Base-by-base conservation (phyloP, 1,284 basidiomycete species). In the Apiotrichum veenhuisii region DNA sequence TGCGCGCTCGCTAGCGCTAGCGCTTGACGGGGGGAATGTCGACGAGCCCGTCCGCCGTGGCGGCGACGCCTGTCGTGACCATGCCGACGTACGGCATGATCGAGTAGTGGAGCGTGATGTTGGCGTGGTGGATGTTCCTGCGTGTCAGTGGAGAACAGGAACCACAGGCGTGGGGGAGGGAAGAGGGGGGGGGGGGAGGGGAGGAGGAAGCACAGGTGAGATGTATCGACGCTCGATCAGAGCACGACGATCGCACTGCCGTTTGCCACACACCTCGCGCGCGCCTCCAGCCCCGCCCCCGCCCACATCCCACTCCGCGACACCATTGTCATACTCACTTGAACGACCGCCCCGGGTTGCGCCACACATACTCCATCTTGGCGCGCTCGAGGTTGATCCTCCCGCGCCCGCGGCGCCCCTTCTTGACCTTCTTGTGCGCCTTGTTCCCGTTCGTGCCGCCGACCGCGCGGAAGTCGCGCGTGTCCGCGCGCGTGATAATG, bases 71-170 rank as follows among this genome's bases (percentile, higher is more conserved):
- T 1, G 68, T 68, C 1, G 70, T 69, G 18, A 79, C 57, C 41
- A 74, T 54, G 4, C 77, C 77, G 27, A 79, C 77, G 55, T 79
- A 78, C 0, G 77, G 77, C 77, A 77, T 77, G 47, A 78, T 61
- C 15, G 73, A 70, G 63, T 78, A 79, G 50, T 73, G 68, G 0
- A 78, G 65, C 1, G 75, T 76, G 34, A 78, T 54, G 55, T 75
- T 75, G n/a, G 74, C 69, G 11, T 65, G 51, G 15, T 64, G 65
- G 23, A 76, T 64, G 54, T 73, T 59, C 45, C 71, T 76, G 60
- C 18, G 18, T 5, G 54, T 57, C 44, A 62, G 50, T 43, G n/a
- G 4, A 38, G 12, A 38, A 38, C 5, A 5, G 12, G 30, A 30
- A 30, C 30, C 30, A 30, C 5, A 30, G 33, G 36, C 36, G 36